phyloP scores from a whole-genome alignment of 371 early-diverging fungal genomes.

The Haplosporangium sp. region DNA sequence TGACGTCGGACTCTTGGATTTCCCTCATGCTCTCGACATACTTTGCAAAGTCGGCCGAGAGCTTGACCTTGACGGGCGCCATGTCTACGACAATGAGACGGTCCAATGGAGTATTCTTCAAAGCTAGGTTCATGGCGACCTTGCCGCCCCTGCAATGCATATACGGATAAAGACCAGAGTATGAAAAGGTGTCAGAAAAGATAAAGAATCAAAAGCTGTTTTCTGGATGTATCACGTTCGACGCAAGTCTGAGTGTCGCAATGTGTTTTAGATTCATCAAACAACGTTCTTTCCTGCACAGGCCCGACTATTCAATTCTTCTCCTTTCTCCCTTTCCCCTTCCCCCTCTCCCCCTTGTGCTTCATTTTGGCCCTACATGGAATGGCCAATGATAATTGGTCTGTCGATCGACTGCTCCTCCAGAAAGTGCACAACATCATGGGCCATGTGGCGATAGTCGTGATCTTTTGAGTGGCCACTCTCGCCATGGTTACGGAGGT shows the following conservation, averaged over 20 bases:
- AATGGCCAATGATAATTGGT: constrained; percentile 87
- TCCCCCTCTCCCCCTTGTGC: background rate
- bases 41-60: constrained; percentile 65
- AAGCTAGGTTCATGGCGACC: constrained; percentile 85
- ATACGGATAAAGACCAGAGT: background rate
- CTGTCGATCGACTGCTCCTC: constrained; percentile 61
- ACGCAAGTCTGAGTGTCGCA: no score
- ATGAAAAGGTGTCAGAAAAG: no score
- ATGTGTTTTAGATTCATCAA: no score
- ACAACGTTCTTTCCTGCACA: background rate
- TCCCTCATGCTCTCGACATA: constrained; percentile 77
- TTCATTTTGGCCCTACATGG: constrained; percentile 67
- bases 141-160: constrained; percentile 83
- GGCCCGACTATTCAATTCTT: no score
- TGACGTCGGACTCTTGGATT: constrained; percentile 67
- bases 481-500: constrained; percentile 95
- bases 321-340: background rate
- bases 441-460: constrained; percentile 83
- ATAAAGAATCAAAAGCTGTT: background rate
- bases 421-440: constrained; percentile 77
- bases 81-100: constrained; percentile 89
- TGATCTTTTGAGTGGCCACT: constrained; percentile 78
- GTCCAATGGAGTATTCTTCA: constrained; percentile 67
- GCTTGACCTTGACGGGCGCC: constrained; percentile 71
- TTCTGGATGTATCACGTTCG: no score